phyloP scores from a whole-genome alignment of 1,139 yeast species.

The Lodderomyces parapsilosis region DNA sequence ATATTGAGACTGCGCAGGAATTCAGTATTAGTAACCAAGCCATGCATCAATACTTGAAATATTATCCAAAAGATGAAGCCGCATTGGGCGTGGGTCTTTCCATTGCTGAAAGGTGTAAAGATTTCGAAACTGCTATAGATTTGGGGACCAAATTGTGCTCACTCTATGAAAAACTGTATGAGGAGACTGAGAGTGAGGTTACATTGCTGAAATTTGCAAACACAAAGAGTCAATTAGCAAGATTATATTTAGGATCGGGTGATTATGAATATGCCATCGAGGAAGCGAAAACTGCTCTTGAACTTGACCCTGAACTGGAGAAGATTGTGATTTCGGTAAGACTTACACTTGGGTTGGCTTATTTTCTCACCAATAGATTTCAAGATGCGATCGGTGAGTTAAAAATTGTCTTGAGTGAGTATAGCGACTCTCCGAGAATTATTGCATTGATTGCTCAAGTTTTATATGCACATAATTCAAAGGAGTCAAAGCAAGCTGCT shows the following conservation, averaged over 20 bases:
- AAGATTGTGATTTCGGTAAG: conserved; percentile 52
- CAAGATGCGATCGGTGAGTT: conserved; percentile 68
- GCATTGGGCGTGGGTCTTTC: conserved; percentile 61
- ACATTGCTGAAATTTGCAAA: conserved; percentile 52
- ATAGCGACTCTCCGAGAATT: conserved; percentile 55
- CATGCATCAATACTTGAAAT: conserved; percentile 67
- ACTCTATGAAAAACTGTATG: conserved; percentile 59
- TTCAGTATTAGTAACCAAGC: conserved; percentile 70
- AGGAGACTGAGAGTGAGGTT: conserved; percentile 49
- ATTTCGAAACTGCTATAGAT: conserved; percentile 52
- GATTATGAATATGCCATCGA: conserved; percentile 61
- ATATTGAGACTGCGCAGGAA: conserved; percentile 62
- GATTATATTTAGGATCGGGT: conserved; percentile 62
- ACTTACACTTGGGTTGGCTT: conserved; percentile 67
- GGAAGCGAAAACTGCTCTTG: conserved; percentile 58
- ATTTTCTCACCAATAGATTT: conserved; percentile 61
- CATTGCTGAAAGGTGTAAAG: conserved; percentile 71
- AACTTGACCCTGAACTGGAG: conserved; percentile 9
- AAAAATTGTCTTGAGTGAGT: conserved; percentile 49
- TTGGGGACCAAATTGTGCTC: conserved; percentile 47
- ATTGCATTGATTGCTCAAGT: conserved; percentile 76
- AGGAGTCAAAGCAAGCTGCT: conserved; percentile 80
- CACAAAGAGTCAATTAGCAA: conserved; percentile 67
- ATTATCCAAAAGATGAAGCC: conserved; percentile 59
- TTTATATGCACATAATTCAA: conserved; percentile 68